Conservation (phyloP, 2,329 filamentous ascomycete species). For the Aspergillus pseudoterreus region DNA sequence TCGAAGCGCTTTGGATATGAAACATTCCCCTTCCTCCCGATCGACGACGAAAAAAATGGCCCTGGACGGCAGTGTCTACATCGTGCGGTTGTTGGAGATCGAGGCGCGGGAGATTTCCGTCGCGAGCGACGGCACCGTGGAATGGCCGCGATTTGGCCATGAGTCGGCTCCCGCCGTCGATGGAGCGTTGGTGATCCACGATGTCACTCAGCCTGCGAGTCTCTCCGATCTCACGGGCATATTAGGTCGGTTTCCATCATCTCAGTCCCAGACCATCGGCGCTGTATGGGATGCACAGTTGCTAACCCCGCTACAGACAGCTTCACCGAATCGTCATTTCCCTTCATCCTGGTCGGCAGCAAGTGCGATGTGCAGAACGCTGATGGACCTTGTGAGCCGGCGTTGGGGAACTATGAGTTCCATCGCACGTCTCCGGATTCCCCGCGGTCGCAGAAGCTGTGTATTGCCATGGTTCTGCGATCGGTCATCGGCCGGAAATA, state of each 20-base stretch:
- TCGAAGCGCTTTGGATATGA: constrained; percentile 54
- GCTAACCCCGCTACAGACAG: constrained; percentile 54
- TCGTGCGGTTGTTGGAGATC: constrained; percentile 57
- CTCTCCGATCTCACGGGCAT: constrained; percentile 71
- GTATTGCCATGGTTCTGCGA: constrained; percentile 70
- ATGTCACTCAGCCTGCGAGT: constrained; percentile 75
- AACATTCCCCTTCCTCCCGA: constrained; percentile 37
- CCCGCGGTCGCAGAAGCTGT: constrained; percentile 69
- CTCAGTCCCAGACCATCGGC: not conserved
- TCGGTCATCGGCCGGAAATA: constrained; percentile 64
- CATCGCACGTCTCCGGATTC: constrained; percentile 69
- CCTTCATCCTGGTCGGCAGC: constrained; percentile 77
- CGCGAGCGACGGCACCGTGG: constrained; percentile 43
- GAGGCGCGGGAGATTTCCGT: constrained; percentile 50
- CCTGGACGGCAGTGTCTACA: constrained; percentile 52
- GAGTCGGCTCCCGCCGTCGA: constrained; percentile 74
- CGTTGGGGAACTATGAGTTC: constrained; percentile 66
- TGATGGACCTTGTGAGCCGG: constrained; percentile 67
- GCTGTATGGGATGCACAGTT: not conserved
- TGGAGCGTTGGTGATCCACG: constrained; percentile 80
- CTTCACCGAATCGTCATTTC: constrained; percentile 67
- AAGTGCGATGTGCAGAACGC: constrained; percentile 80
- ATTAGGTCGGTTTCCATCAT: constrained; percentile 64
- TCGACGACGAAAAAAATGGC: constrained; percentile 53
- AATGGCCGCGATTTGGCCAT: constrained; percentile 53